Evolutionary conservation across 139 green algal species (phyloP).

Genomic region (Chlamydomonas sphaeroides): DNA sequence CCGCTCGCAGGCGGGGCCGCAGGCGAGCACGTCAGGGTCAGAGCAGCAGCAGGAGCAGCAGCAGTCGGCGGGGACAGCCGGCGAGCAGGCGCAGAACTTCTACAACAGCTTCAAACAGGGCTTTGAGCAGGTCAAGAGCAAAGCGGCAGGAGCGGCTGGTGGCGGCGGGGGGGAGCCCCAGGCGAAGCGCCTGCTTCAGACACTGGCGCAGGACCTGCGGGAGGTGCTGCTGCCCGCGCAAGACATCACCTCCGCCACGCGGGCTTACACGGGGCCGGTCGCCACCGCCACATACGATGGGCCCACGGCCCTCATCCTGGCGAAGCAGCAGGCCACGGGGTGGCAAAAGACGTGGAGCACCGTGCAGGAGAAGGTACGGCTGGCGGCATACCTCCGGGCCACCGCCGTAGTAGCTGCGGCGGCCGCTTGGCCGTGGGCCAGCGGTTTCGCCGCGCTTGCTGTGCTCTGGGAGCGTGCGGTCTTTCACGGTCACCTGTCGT

Average conservation of each 20-base stretch:
- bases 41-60: conserved; percentile 39
- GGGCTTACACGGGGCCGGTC: conserved; percentile 45
- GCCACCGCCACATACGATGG: neutral
- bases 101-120: conserved; percentile 51
- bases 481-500: too few species aligned
- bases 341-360: conserved; percentile 49
- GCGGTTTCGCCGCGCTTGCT: too few species aligned
- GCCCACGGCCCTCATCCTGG: conserved; percentile 46
- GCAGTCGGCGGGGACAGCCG: conserved; percentile 12
- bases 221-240: conserved; percentile 31
- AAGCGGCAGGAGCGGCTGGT: neutral
- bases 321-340: conserved; percentile 50
- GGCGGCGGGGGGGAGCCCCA: conserved; percentile 9
- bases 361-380: conserved; percentile 58
- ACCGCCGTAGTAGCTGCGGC: too few species aligned
- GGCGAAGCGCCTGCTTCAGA: conserved; percentile 24
- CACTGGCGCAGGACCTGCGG: conserved; percentile 29
- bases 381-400: too few species aligned
- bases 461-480: too few species aligned
- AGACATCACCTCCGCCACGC: conserved; percentile 45
- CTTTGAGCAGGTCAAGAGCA: conserved; percentile 34
- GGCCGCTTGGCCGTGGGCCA: too few species aligned
- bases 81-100: conserved; percentile 42
- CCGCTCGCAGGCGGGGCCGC: too few species aligned
- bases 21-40: conserved; percentile 16